Conservation (phyloP, 2,329 filamentous ascomycete species). For the Corniculantispora saksenae region DNA sequence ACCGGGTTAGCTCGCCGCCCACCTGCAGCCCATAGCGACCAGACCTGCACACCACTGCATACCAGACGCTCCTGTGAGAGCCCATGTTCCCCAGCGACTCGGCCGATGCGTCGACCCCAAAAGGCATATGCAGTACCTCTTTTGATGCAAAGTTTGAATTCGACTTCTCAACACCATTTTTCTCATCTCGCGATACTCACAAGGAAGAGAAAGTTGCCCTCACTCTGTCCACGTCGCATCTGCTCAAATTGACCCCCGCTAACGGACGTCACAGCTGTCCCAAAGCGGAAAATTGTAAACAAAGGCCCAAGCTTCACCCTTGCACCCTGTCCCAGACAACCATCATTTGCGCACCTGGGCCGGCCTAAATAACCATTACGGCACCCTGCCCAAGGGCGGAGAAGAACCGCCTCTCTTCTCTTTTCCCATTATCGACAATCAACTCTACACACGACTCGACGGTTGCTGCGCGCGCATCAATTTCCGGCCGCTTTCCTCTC, state of each 20-base stretch:
- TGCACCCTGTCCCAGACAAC: conserved; percentile 39
- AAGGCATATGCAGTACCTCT: not conserved
- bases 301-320: conserved; percentile 37
- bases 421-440: conserved; percentile 9
- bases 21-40: conserved; percentile 1
- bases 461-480: conserved; percentile 13
- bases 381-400: conserved; percentile 14
- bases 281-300: conserved; percentile 43
- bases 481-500: conserved; percentile 8
- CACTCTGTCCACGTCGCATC: conserved; percentile 18
- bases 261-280: conserved; percentile 34
- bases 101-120: not conserved
- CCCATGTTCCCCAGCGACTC: conserved; percentile 1
- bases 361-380: conserved; percentile 22
- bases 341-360: conserved; percentile 23
- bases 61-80: conserved; percentile 8
- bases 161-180: conserved; percentile 10
- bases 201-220: conserved; percentile 22
- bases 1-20: not conserved
- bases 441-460: not conserved
- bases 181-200: conserved; percentile 26
- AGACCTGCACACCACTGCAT: conserved; percentile 6
- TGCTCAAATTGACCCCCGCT: conserved; percentile 22
- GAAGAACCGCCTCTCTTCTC: not conserved
- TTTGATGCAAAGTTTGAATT: not conserved